These are phyloP conservation scores for Hippophae rhamnoides DNA, from an alignment of 306 rosid species.

Conservation along the genomic window DNA sequence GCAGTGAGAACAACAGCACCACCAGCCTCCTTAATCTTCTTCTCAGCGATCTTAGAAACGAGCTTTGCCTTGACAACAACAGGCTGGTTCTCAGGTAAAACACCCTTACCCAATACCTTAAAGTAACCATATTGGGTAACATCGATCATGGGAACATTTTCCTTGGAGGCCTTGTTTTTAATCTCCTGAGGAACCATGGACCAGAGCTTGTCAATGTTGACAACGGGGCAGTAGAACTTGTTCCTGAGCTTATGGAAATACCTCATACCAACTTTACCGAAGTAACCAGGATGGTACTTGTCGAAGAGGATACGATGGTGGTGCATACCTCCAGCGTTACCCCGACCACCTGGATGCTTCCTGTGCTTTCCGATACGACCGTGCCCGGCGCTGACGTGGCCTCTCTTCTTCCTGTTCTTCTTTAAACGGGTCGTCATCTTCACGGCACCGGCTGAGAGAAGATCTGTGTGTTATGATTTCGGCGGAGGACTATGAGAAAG, in stretches of 20 bases:
- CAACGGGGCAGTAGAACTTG: slow-evolving; percentile 64
- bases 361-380: slow-evolving; percentile 82
- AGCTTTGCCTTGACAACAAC: slow-evolving; percentile 77
- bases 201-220: slow-evolving; percentile 74
- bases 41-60: slow-evolving; percentile 66
- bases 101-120: slow-evolving; percentile 73
- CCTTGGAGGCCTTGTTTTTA: slow-evolving; percentile 63
- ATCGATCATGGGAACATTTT: slow-evolving; percentile 47
- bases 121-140: slow-evolving; percentile 60
- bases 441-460: neutral
- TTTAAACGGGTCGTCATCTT: slow-evolving; percentile 73
- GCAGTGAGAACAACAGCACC: slow-evolving; percentile 81
- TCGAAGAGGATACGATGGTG: slow-evolving; percentile 90
- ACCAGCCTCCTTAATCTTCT: slow-evolving; percentile 87
- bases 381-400: slow-evolving; percentile 85
- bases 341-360: slow-evolving; percentile 85
- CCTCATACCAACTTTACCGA: slow-evolving; percentile 85
- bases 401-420: slow-evolving; percentile 95
- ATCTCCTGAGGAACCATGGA: slow-evolving; percentile 60
- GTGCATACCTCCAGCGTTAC: slow-evolving; percentile 95
- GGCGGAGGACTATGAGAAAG: slow-evolving; percentile 15
- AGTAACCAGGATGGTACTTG: slow-evolving; percentile 81
- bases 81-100: slow-evolving; percentile 46
- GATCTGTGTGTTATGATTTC: slow-evolving; percentile 18
- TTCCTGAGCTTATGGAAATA: slow-evolving; percentile 81